Evolutionary conservation across 148 eudicot species (phyloP), one percentile per base, ranked within the genome.

Genomic region (Chenopodium formosanum): DNA sequence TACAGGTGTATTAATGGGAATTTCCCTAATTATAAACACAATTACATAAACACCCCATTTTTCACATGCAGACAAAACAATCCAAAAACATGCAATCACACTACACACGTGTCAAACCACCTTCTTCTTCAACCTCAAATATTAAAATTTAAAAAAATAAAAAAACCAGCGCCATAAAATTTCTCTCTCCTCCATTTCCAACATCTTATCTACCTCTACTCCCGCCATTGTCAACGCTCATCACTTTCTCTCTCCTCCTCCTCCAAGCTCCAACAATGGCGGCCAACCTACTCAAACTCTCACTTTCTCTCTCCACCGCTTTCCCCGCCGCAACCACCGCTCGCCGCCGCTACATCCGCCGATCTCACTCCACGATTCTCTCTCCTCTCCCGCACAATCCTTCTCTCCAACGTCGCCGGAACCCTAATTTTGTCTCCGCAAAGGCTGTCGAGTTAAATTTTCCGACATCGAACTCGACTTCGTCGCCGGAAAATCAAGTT

Each of bases 361-460:
- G 83, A 65, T 19, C 65, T 72, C 80, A 78, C 76, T 46, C 70
- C 56, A 64, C 60, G 22, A 48, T 67, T 80, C 53, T 34, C 77
- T 74, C 78, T 78, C 80, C 52, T 85, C 78, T 19, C 40, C 74
- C 27, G 10, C 83, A 23, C 19, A 84, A 65, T 11, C 81, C 48
- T 3, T 83, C 46, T 29, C 23, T 78, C 9, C 40, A 19, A 0
- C 16, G 32, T 9, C 65, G 77, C 80, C 82, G 73, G 69, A 66
- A 50, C 23, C 84, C 64, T 44, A 79, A 65, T 68, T 37, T 78
- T 31, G 20, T 87, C 25, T 44, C 76, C 11, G 76, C 90, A 14
- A 88, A 88, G 32, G 84, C 93, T 9, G 78, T 90, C 69, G 90
- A 86, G 7, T 31, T 93, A 73, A 74, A 74, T 70, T 22, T 87